Evolutionary conservation across 2,329 filamentous ascomycete species (phyloP), one percentile per base, ranked within the genome.

Genomic region (Mycogone perniciosa): DNA sequence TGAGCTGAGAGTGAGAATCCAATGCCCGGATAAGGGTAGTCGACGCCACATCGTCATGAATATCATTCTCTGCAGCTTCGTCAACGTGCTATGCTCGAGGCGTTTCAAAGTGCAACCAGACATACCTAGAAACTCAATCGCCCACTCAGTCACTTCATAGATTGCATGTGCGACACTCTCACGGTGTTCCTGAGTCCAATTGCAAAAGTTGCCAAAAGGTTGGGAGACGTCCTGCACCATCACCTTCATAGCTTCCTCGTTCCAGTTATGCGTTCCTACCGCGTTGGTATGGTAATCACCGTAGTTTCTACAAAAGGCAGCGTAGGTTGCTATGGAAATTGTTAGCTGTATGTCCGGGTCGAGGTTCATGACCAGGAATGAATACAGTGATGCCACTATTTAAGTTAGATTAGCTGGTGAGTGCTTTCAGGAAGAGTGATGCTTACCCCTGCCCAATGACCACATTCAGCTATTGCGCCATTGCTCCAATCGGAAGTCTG

Each of bases 261-360:
- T 77, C 74, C 74, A 77, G 50, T 70, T 67, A n/a, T 54, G 66
- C 1, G 33, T 38, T 0, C 65, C 65, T 3, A 51, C 55, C 0
- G 40, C 35, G 0, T 4, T 0, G 0, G 71, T 73, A 3, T 0
- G 47, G 45, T 76, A 54, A 6, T 62, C 54, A 0, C 74, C 74
- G 45, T 63, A 71, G 0, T 75, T 61, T 10, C 65, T 60, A 45
- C 71, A 75, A 50, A 75, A 76, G 0, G 73, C 71, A 13, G 64
- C 50, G 46, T 73, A 76, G 1, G 65, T 57, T 4, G 26, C 62
- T 70, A 39, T 45, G 34, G 44, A 8, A n/a, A 3, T 52, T 31
- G 8, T 46, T 11, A 4, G 2, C 3, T 20, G 7, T 2, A 4
- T 11, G 8, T n/a, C n/a, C 4, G 6, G 49, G 48, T 53, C 20